Evolutionary conservation across 352 stramenopile genomes (phyloP).

Genomic region (Porosira glacialis): DNA sequence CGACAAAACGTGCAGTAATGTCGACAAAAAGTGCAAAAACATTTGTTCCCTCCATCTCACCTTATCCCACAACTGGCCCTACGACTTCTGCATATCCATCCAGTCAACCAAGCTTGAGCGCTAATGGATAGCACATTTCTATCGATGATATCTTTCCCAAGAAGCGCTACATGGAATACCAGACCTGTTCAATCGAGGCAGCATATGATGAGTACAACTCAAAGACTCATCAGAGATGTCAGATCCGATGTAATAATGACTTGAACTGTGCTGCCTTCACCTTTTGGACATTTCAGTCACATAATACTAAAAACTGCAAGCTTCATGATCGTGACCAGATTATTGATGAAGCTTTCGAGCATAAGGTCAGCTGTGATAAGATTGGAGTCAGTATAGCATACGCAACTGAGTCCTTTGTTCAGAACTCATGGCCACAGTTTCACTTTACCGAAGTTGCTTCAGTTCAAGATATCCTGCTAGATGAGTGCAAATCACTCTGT

Average conservation of each 20-base stretch:
- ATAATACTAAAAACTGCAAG: slow-evolving; percentile 6
- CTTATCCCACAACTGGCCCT: too few species aligned
- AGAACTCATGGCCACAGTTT: slow-evolving; percentile 1
- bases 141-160: slow-evolving; percentile 16
- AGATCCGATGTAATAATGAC: slow-evolving; percentile 6
- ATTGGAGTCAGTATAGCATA: slow-evolving; percentile 4
- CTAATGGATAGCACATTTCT: slow-evolving; percentile 6
- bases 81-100: too few species aligned
- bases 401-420: slow-evolving; percentile 4
- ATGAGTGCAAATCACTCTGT: slow-evolving; percentile 16
- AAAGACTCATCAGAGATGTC: slow-evolving; percentile 13
- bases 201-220: slow-evolving; percentile 10
- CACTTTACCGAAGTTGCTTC: background rate
- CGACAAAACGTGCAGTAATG: too few species aligned
- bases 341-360: slow-evolving; percentile 12
- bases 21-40: too few species aligned
- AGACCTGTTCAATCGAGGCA: background rate
- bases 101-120: too few species aligned
- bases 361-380: slow-evolving; percentile 6
- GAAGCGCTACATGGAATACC: slow-evolving; percentile 12
- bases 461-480: background rate
- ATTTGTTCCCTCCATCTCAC: too few species aligned
- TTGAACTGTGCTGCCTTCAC: slow-evolving; percentile 5
- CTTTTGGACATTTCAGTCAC: background rate
- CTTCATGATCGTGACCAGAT: background rate